Evolutionary conservation across 2,329 filamentous ascomycete species (phyloP), one percentile per base, ranked within the genome.

Genomic region (Aspergillus vadensis): DNA sequence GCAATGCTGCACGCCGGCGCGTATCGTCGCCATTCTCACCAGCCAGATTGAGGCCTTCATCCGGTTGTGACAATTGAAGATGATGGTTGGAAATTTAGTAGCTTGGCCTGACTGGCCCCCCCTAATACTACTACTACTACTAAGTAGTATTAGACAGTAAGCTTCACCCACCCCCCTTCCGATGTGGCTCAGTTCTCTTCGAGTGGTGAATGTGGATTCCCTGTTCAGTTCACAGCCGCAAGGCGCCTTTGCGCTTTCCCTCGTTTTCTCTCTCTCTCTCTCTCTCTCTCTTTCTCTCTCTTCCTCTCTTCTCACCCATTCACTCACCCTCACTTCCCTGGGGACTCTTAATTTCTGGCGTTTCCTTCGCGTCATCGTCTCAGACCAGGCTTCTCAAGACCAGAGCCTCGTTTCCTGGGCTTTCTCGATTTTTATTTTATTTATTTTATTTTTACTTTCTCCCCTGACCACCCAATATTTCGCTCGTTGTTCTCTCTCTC

Each of bases 241-340:
- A 62, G 60, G 57, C 61, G 53, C 51, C 36, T 63, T 57, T 56
- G 30, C 57, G 38, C 48, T 41, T 54, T 54, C 36, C 43, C 51
- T 61, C 30, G 38, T 55, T 48, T 23, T 36, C 32, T 55, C 32
- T 49, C 17, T 36, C 21, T 27, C 27, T 41, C 36, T 15, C 47
- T 50, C 15, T 47, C 59, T 43, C 48, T 52, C 19, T 49, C 27
- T 30, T 23, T 55, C 23, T n/a, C 41, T 23, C 19, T 38, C 52
- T 30, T 27, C 25, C 36, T 15, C 25, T 27, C 51, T 63, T 14
- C 39, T 49, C 44, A 21, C 39, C 53, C 38, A 21, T 27, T 54
- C 27, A 27, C 52, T 52, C 27, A 27, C 23, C 27, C 38, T 53
- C 25, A 49, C 30, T 55, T 21, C 50, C 49, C 27, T 49, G 47